Conservation (phyloP, 169 alveolate species). For the Cryptosporidium meleagridis region DNA sequence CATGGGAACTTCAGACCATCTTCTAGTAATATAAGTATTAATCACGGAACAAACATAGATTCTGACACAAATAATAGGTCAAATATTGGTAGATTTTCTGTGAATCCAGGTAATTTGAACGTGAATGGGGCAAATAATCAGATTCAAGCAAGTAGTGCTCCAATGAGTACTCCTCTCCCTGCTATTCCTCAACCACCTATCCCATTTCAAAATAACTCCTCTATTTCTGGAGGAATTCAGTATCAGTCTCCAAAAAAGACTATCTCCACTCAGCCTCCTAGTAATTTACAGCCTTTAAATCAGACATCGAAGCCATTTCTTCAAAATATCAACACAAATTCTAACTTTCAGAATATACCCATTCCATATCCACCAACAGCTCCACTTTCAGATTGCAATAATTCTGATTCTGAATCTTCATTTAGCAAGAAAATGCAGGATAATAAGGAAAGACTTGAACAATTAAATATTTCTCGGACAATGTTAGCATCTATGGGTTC, state of each 20-base stretch:
- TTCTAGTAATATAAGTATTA: not conserved
- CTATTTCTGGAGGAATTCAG: not conserved
- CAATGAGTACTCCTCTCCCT: not conserved
- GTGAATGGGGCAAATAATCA: not conserved
- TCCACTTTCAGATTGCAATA: not conserved
- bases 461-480: slow-evolving; percentile 23
- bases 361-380: slow-evolving; percentile 5
- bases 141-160: not conserved
- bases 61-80: not conserved
- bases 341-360: slow-evolving; percentile 6
- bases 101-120: not conserved
- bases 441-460: slow-evolving; percentile 52
- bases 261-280: not conserved
- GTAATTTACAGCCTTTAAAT: not conserved
- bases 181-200: not conserved
- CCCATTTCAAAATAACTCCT: not conserved
- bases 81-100: not conserved
- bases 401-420: not conserved
- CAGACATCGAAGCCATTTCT: not conserved
- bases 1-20: not conserved
- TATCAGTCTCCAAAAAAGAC: not conserved
- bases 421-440: slow-evolving; percentile 35
- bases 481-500: slow-evolving; percentile 4
- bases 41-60: not conserved
- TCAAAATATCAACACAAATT: not conserved